Conservation (phyloP, 441 rosid genomes). For the Adansonia grandidieri region DNA sequence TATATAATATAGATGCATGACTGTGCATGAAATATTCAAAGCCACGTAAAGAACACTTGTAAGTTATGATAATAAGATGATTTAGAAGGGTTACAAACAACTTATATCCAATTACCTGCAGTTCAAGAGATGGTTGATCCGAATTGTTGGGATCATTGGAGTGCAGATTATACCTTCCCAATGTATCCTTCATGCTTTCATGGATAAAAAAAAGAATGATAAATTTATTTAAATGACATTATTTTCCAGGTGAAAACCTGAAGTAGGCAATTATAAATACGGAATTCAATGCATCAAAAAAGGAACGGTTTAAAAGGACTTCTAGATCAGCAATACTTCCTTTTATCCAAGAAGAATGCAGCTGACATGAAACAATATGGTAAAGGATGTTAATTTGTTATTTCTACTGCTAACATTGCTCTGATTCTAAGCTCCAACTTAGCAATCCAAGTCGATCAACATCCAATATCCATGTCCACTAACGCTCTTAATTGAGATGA, state of each 20-base stretch:
- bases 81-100: neutral
- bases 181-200: constrained; percentile 53
- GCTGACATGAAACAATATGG: neutral
- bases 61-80: neutral
- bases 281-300: neutral
- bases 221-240: neutral
- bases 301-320: too few relatives aligned
- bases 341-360: too few relatives aligned
- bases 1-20: neutral
- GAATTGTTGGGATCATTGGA: constrained; percentile 46
- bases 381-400: neutral
- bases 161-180: constrained; percentile 55
- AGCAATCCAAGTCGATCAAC: neutral
- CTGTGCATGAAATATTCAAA: neutral
- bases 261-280: neutral
- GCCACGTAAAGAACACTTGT: neutral
- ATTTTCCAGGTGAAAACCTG: neutral
- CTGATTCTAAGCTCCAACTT: neutral
- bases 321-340: too few relatives aligned
- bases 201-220: neutral
- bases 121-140: constrained; percentile 54
- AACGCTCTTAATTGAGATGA: neutral
- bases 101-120: constrained; percentile 47
- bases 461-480: too few relatives aligned
- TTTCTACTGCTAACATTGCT: neutral